A percentile compares a stretch with the other conserved stretches of the same genome.
Evolutionary conservation across 2,329 filamentous ascomycete genomes (phyloP).

Genomic region (Claviceps sp.): DNA sequence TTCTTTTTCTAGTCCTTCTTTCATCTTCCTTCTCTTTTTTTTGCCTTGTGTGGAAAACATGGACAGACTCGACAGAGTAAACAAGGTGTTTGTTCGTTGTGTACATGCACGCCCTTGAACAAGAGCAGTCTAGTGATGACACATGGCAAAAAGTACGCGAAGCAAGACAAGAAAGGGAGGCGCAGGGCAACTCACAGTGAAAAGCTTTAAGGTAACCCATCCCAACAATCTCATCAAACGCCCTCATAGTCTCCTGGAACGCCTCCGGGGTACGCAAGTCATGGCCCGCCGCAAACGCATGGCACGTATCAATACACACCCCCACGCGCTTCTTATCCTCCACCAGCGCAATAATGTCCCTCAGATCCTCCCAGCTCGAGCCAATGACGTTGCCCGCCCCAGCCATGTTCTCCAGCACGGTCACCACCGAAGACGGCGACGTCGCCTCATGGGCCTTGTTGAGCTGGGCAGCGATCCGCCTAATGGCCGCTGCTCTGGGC

Average conservation of each 20-base stretch:
- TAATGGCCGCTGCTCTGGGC: conserved; percentile 54
- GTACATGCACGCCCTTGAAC: too few relatives aligned
- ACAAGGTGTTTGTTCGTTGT: too few relatives aligned
- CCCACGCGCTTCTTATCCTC: conserved; percentile 75
- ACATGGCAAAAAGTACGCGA: too few relatives aligned
- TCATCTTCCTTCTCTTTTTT: too few relatives aligned
- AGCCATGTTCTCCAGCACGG: conserved; percentile 92
- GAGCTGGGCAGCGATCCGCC: conserved; percentile 66
- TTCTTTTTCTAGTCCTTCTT: too few relatives aligned
- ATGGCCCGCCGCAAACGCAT: conserved; percentile 88
- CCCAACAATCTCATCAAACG: conserved; percentile 70
- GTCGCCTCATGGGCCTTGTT: conserved; percentile 73
- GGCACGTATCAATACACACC: conserved; percentile 93
- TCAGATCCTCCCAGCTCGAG: conserved; percentile 70
- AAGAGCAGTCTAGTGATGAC: too few relatives aligned
- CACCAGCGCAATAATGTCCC: conserved; percentile 68
- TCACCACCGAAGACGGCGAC: conserved; percentile 48
- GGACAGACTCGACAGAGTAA: too few relatives aligned
- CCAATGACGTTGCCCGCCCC: conserved; percentile 80
- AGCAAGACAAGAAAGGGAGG: too few relatives aligned
- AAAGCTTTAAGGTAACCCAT: conserved; percentile 68
- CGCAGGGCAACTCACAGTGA: conserved; percentile 34
- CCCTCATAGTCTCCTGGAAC: conserved; percentile 58
- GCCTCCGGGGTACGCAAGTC: conserved; percentile 65
- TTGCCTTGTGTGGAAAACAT: too few relatives aligned